A percentile compares a stretch with the other conserved stretches of the same genome.
These are phyloP conservation scores for Tetracentron sinense DNA, from an alignment of 164 flowering plant species.

Conservation along the genomic window DNA sequence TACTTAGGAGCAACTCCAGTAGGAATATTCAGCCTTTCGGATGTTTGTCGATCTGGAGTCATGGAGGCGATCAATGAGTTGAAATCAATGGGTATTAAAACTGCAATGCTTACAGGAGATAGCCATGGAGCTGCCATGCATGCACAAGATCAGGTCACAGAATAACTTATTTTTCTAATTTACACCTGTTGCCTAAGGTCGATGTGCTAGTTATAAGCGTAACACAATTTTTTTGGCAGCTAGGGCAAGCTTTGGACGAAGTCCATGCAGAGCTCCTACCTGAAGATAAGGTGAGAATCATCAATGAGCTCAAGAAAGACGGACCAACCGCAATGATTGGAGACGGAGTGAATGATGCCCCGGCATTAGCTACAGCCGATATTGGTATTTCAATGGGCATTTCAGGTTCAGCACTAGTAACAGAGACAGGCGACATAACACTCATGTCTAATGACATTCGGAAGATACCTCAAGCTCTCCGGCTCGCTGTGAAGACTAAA, in stretches of 20 bases:
- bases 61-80: constrained; percentile 58
- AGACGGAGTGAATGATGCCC: constrained; percentile 92
- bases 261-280: constrained; percentile 89
- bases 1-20: constrained; percentile 29
- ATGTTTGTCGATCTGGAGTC: constrained; percentile 71
- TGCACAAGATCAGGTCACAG: constrained; percentile 64
- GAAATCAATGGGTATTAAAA: constrained; percentile 56
- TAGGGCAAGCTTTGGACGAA: constrained; percentile 48
- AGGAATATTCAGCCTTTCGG: constrained; percentile 69
- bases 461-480: constrained; percentile 58
- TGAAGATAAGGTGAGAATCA: constrained; percentile 66
- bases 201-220: no score
- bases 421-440: constrained; percentile 75
- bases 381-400: constrained; percentile 96
- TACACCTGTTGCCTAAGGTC: no score
- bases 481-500: constrained; percentile 43
- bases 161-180: not conserved
- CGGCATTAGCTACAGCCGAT: constrained; percentile 84
- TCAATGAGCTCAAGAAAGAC: constrained; percentile 45
- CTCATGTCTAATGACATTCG: constrained; percentile 86
- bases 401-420: constrained; percentile 87
- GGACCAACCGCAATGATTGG: constrained; percentile 84
- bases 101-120: constrained; percentile 96
- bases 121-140: constrained; percentile 62
- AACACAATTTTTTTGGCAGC: constrained; percentile 39